Evolutionary conservation across 208 protist species (phyloP).

Genomic region (Eutreptiella sp.): DNA sequence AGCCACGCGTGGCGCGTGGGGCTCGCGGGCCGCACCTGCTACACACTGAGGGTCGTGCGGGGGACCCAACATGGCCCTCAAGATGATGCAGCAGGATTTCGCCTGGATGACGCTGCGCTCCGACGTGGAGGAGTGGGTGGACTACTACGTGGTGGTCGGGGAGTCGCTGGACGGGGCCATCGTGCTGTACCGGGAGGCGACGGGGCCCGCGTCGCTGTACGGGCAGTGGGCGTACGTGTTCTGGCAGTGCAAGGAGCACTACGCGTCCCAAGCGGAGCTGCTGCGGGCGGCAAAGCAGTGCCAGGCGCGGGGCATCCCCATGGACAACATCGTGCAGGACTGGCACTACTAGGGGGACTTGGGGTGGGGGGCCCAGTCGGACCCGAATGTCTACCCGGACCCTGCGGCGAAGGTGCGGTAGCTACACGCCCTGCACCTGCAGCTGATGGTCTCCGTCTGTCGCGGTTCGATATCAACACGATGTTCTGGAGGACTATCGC

Average conservation of each 20-base stretch:
- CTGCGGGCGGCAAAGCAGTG: not conserved
- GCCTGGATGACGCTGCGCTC: too few species aligned
- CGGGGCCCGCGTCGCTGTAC: constrained; percentile 1
- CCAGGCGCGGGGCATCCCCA: not conserved
- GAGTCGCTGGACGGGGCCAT: not conserved
- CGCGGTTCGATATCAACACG: not conserved
- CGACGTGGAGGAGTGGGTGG: not conserved
- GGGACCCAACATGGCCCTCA: too few species aligned
- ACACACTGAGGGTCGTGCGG: too few species aligned
- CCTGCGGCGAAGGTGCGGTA: not conserved
- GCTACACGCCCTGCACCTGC: not conserved
- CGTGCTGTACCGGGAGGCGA: not conserved
- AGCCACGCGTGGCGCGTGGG: too few species aligned
- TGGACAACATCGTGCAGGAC: constrained; percentile 14
- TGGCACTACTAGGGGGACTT: constrained; percentile 5
- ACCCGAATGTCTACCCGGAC: constrained; percentile 5
- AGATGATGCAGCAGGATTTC: too few species aligned
- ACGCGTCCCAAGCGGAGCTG: not conserved
- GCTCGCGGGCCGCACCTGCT: too few species aligned
- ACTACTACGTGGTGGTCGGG: constrained; percentile 1
- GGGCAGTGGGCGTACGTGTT: not conserved
- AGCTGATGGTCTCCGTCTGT: constrained; percentile 9
- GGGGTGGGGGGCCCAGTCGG: constrained; percentile 5
- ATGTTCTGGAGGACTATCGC: too few species aligned
- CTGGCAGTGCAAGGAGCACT: not conserved